Conservation (phyloP, 305 asterid genomes). For the Solanum aculeatissimum region DNA sequence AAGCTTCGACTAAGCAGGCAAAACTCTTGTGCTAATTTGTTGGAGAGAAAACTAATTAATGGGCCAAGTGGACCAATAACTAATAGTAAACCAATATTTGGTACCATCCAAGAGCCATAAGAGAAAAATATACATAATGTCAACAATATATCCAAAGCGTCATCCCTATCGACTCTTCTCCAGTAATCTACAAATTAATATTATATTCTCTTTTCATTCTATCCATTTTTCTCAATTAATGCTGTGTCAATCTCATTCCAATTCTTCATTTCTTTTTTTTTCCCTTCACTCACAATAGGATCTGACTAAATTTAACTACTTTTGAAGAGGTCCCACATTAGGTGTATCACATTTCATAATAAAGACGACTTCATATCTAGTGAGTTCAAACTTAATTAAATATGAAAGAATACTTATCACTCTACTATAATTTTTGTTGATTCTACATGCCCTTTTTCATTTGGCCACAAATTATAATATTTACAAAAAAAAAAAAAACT, state of each 20-base stretch:
- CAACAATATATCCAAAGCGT: background rate
- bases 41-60: background rate
- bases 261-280: background rate
- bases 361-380: background rate
- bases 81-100: background rate
- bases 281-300: background rate
- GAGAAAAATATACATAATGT: background rate
- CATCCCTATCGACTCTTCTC: background rate
- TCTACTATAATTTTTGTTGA: too few species aligned
- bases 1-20: background rate
- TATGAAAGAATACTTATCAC: fast-evolving
- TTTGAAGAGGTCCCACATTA: fast-evolving
- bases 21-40: background rate
- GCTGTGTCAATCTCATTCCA: background rate
- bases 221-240: background rate
- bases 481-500: background rate
- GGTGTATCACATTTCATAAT: background rate
- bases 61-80: background rate
- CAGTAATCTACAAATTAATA: background rate
- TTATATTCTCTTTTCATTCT: background rate
- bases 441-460: background rate
- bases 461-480: background rate
- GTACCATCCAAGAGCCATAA: background rate
- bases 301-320: background rate
- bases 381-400: background rate